Percentiles rank a stretch among this genome's conserved stretches.
Conservation (phyloP, 108 stramenopile genomes). For the Skeletonema grethae region DNA sequence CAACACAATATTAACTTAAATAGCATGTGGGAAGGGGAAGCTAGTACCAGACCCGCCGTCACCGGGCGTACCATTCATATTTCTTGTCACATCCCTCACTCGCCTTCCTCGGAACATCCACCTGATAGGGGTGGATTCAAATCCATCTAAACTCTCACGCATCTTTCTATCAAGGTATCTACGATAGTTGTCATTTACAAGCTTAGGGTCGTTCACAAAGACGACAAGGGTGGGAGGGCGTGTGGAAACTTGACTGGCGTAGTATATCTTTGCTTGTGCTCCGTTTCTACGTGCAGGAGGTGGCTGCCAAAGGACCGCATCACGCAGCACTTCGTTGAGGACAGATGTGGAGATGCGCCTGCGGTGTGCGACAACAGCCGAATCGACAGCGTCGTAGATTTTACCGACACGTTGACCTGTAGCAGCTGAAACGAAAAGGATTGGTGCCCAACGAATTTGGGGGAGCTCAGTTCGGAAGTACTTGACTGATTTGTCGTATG, state of each 20-base stretch:
- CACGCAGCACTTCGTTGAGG: slow-evolving; percentile 95
- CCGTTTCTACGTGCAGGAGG: slow-evolving; percentile 89
- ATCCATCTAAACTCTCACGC: slow-evolving; percentile 91
- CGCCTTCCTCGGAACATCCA: slow-evolving; percentile 95
- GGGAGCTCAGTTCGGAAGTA: slow-evolving; percentile 89
- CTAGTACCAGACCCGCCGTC: slow-evolving; percentile 83
- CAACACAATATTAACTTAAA: slow-evolving; percentile 34
- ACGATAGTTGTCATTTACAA: slow-evolving; percentile 93
- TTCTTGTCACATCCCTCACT: slow-evolving; percentile 76
- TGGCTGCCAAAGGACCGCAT: slow-evolving; percentile 95
- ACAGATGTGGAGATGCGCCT: slow-evolving; percentile 90
- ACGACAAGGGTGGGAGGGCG: slow-evolving; percentile 94
- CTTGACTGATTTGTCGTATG: slow-evolving; percentile 83
- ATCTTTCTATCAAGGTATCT: slow-evolving; percentile 96
- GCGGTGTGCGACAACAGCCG: slow-evolving; percentile 84
- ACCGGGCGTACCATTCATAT: slow-evolving; percentile 85
- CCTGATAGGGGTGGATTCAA: slow-evolving; percentile 94
- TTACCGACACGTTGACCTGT: slow-evolving; percentile 96
- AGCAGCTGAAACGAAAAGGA: slow-evolving; percentile 93
- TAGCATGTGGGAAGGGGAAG: slow-evolving; percentile 85
- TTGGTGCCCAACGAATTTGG: slow-evolving; percentile 93
- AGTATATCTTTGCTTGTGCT: slow-evolving; percentile 93
- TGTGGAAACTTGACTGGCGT: slow-evolving; percentile 91
- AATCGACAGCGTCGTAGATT: slow-evolving; percentile 88
- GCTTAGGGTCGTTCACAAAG: slow-evolving; percentile 93